These are phyloP conservation scores for Salix dunnii DNA, from an alignment of 345 rosid species.

Conservation along the genomic window DNA sequence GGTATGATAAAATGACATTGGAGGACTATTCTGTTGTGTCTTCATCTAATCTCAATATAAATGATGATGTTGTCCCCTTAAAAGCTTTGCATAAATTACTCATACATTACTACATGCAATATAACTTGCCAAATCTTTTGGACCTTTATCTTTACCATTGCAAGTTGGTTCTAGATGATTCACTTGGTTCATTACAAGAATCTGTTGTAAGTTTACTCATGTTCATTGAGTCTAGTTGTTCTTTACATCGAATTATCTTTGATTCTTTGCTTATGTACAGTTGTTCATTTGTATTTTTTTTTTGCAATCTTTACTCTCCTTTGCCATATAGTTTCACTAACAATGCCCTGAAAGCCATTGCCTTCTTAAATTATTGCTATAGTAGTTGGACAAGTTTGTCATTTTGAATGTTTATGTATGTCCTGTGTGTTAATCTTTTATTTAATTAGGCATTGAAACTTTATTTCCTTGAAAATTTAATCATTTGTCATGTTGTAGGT, in stretches of 20 bases:
- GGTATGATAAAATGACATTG: conserved; percentile 26
- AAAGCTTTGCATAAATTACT: conserved; percentile 69
- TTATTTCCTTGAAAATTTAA: not conserved
- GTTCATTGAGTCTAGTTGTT: conserved; percentile 20
- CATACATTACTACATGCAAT: conserved; percentile 56
- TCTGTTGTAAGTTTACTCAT: conserved; percentile 78
- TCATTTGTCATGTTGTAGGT: not conserved
- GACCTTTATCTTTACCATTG: conserved; percentile 83
- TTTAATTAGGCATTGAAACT: not conserved
- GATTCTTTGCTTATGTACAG: not conserved
- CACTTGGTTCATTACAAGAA: conserved; percentile 50
- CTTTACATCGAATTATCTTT: conserved; percentile 13
- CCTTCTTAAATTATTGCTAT: not conserved
- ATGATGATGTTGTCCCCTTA: conserved; percentile 33
- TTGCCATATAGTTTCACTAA: not conserved
- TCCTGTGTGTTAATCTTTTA: not conserved
- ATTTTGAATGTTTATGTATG: not conserved
- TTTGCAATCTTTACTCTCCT: not conserved
- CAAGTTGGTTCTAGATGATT: conserved; percentile 58
- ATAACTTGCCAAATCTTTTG: conserved; percentile 80
- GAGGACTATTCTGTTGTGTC: conserved; percentile 43
- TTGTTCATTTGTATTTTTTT: not conserved
- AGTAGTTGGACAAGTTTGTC: not conserved
- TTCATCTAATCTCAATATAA: conserved; percentile 44
- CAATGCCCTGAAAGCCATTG: not conserved